These are phyloP conservation scores for Pyrenochaeta sp. DNA, from an alignment of 2,329 filamentous ascomycete species.

Conservation along the genomic window DNA sequence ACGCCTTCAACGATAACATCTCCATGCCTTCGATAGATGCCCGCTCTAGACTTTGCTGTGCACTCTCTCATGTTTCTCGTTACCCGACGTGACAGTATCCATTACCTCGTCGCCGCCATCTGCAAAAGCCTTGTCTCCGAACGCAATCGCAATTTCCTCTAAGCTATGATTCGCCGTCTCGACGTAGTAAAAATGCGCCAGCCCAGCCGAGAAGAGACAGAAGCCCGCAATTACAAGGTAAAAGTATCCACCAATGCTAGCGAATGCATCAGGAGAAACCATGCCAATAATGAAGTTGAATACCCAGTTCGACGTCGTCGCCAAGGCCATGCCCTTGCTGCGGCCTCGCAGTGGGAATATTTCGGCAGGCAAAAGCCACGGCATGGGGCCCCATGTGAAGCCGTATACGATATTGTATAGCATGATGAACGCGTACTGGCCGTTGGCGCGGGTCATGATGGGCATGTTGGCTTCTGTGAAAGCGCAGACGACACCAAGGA, in stretches of 20 bases:
- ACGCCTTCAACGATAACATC: too few species aligned
- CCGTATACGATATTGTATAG: conserved; percentile 52
- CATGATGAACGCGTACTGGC: conserved; percentile 52
- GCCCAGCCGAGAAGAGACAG: not conserved
- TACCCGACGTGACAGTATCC: conserved; percentile 14
- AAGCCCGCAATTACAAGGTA: conserved; percentile 54
- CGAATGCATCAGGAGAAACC: conserved; percentile 54
- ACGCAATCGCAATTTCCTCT: conserved; percentile 53
- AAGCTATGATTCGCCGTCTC: conserved; percentile 51
- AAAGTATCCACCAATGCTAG: conserved; percentile 54
- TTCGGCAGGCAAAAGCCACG: conserved; percentile 50
- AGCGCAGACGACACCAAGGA: conserved; percentile 49
- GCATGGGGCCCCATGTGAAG: conserved; percentile 53
- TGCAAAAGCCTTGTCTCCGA: conserved; percentile 54
- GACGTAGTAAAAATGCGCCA: conserved; percentile 54
- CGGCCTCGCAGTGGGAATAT: conserved; percentile 50
- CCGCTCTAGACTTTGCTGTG: conserved; percentile 4
- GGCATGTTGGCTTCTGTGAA: conserved; percentile 48
- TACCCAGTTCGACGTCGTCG: conserved; percentile 51
- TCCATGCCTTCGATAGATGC: not conserved
- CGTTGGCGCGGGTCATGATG: conserved; percentile 44
- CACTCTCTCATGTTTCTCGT: conserved; percentile 12
- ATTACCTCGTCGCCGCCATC: conserved; percentile 28
- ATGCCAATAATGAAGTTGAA: conserved; percentile 53
- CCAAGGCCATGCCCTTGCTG: conserved; percentile 53